Percentiles rank a stretch among this genome's conserved stretches.
These are phyloP conservation scores for Eucalyptus dawsonii DNA, from an alignment of 345 rosid genomes.

Conservation along the genomic window DNA sequence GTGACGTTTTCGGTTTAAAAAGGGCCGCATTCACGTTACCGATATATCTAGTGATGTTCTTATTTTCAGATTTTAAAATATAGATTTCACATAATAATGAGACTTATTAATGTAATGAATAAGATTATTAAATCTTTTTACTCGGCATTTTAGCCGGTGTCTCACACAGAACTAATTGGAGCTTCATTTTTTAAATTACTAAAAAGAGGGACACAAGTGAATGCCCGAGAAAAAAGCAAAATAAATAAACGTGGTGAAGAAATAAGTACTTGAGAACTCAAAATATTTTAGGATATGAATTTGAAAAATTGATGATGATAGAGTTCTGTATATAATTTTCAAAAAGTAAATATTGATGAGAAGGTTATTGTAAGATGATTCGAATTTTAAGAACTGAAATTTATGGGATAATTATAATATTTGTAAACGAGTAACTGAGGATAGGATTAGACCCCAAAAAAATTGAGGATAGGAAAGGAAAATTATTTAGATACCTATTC, in stretches of 20 bases:
- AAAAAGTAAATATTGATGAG: too few relatives aligned
- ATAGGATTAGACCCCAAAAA: too few relatives aligned
- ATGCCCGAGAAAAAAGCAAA: not conserved
- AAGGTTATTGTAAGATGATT: too few relatives aligned
- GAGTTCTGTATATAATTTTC: too few relatives aligned
- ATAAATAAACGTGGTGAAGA: not conserved
- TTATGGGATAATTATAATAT: too few relatives aligned
- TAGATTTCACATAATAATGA: not conserved
- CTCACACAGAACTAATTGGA: not conserved
- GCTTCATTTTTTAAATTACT: not conserved
- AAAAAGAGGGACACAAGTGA: not conserved
- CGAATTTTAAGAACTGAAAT: too few relatives aligned
- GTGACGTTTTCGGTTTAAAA: not conserved
- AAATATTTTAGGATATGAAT: not conserved
- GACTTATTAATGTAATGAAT: not conserved
- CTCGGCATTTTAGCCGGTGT: not conserved
- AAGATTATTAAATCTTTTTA: too few relatives aligned
- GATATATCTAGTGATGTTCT: not conserved
- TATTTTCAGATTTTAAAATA: too few relatives aligned
- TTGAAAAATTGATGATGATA: too few relatives aligned
- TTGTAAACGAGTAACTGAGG: too few relatives aligned
- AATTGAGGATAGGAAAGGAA: too few relatives aligned
- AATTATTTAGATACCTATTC: too few relatives aligned
- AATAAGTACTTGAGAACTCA: not conserved
- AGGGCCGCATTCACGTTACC: not conserved